Conservation (phyloP, 768 basidiomycete species). For the Rhodocollybia butyracea region DNA sequence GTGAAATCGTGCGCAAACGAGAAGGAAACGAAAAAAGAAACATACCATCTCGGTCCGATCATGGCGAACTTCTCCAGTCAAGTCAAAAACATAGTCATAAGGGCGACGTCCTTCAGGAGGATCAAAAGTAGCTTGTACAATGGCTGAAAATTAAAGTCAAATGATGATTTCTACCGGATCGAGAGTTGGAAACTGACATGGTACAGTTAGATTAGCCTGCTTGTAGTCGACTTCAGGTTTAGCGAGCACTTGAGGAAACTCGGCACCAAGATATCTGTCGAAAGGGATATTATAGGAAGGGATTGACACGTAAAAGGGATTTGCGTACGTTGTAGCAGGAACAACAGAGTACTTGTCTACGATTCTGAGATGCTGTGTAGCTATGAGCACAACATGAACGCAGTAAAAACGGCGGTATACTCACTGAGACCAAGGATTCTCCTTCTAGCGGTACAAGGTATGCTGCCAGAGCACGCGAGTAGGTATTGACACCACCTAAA, state of each 20-base stretch:
- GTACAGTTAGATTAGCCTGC: conserved; percentile 76
- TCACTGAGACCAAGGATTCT: conserved; percentile 68
- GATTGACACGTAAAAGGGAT: conserved; percentile 16
- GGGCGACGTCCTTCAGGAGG: conserved; percentile 65
- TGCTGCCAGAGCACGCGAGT: conserved; percentile 66
- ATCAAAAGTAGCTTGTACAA: conserved; percentile 66
- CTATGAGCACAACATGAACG: neutral
- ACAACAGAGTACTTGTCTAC: conserved; percentile 72
- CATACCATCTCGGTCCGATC: conserved; percentile 75
- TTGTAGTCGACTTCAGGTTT: conserved; percentile 74
- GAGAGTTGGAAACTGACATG: conserved; percentile 41
- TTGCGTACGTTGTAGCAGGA: conserved; percentile 69
- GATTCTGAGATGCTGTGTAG: conserved; percentile 59
- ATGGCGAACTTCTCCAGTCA: conserved; percentile 74
- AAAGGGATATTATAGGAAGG: conserved; percentile 7
- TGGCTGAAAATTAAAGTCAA: conserved; percentile 40
- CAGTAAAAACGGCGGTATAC: conserved; percentile 20
- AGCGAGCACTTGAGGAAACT: conserved; percentile 67
- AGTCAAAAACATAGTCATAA: conserved; percentile 82
- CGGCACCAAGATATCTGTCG: conserved; percentile 70
- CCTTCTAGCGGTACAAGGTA: conserved; percentile 66
- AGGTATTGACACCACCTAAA: conserved; percentile 79
- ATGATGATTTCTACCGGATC: conserved; percentile 10
- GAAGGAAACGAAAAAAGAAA: conserved; percentile 10
- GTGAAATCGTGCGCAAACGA: too few relatives aligned